Base-by-base conservation (phyloP, 1,139 yeast genomes). In the Suhomyces kunorum region DNA sequence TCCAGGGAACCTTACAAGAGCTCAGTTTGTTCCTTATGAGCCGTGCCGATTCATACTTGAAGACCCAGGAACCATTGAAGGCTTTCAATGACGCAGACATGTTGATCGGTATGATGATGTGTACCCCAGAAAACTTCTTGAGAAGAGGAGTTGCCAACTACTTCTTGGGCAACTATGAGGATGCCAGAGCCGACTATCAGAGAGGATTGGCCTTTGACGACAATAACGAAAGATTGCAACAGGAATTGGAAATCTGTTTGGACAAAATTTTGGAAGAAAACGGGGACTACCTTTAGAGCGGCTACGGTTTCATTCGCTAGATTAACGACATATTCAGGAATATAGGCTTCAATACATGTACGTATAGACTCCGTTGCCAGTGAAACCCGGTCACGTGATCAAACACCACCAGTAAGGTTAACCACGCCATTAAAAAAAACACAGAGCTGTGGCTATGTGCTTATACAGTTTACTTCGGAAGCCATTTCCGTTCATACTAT, bases 61-160 rank as follows among this genome's bases (percentile, higher is more conserved):
- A 83, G 53, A 69, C 76, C 42, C 74, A 79, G 39, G 69, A 80
- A 43, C 86, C 79, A 67, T 63, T 84, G 33, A 83, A 81, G 38
- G 98, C 96, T 0, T 79, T 71, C 56, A 83, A 84, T 45, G 98
- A 90, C 58, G 82, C 94, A 2, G 92, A 88, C 47, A 66, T 90
- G 65, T 71, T 90, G 49, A 59, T 77, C 38, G 74, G 74, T 20
- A 66, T 84, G 61, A 75, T 78, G 44, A 77, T 87, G 61, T 71
- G 83, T 37, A 76, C 81, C 12, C 83, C 96, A 8, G 94, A 87
- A 48, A 85, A 87, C 58, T 87, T 86, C 57, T 76, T 84, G 50
- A 78, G 98, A 65, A 78, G 87, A 56, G 95, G 95, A 2, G 82
- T 85, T 40, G 83, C 92, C 44, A 73, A 81, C 53, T 70, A 71